These are phyloP conservation scores for Paralagenidium karlingii DNA, from an alignment of 352 stramenopile genomes.

Conservation along the genomic window DNA sequence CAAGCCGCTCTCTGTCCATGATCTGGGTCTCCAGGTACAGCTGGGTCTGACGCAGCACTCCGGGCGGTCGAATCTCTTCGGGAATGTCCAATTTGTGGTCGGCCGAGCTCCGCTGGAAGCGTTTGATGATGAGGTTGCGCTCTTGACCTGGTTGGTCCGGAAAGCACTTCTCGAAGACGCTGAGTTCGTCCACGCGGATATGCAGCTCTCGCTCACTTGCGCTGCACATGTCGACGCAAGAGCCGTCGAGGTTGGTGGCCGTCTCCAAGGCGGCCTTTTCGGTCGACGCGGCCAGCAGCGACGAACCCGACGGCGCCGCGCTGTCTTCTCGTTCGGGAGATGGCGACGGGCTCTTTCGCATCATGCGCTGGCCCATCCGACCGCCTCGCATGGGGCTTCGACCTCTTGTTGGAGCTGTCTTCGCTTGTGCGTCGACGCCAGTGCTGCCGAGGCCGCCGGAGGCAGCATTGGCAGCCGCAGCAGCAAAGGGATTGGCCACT, in stretches of 20 bases:
- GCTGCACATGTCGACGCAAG: slow-evolving; percentile 79
- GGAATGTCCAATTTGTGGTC: slow-evolving; percentile 81
- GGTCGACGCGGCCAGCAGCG: no score
- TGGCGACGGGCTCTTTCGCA: no score
- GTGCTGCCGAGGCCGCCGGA: no score
- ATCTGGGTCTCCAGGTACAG: slow-evolving; percentile 79
- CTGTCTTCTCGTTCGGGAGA: no score
- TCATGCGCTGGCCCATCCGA: no score
- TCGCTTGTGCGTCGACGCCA: no score
- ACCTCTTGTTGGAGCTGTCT: no score
- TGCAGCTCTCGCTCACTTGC: slow-evolving; percentile 67
- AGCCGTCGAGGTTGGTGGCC: slow-evolving; percentile 42
- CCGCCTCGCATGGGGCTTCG: no score
- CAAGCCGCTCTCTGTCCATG: slow-evolving; percentile 64
- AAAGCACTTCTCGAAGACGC: slow-evolving; percentile 76
- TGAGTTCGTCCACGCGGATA: slow-evolving; percentile 77
- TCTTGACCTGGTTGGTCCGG: slow-evolving; percentile 38
- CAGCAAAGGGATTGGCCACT: no score
- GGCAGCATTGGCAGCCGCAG: no score
- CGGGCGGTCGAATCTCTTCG: slow-evolving; percentile 60
- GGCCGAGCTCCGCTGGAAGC: slow-evolving; percentile 76
- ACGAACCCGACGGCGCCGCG: no score
- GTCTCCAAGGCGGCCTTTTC: slow-evolving; percentile 1
- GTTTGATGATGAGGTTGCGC: slow-evolving; percentile 72
- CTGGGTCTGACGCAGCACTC: slow-evolving; percentile 64